Percentiles rank a stretch among this genome's conserved stretches.
phyloP scores from a whole-genome alignment of 2,329 filamentous ascomycete genomes.

The Leptoxyphium fumago region DNA sequence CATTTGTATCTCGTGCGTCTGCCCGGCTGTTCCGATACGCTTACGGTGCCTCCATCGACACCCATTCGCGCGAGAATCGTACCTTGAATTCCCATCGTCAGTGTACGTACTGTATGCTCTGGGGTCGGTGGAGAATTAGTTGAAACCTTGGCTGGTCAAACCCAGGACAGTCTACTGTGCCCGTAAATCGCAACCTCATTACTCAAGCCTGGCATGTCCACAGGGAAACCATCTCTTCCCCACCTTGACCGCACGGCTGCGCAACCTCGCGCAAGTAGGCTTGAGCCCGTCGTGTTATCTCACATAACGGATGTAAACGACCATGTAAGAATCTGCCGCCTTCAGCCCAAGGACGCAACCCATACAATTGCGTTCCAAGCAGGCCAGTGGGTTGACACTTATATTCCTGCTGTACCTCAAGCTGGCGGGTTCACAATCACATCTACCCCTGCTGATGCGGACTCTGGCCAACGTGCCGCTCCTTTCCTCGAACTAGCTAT shows the following conservation, averaged over 20 bases:
- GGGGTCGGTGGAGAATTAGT: too few relatives aligned
- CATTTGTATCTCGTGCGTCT: too few relatives aligned
- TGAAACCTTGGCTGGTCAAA: too few relatives aligned
- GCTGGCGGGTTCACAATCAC: constrained; percentile 84
- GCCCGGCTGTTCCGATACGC: too few relatives aligned
- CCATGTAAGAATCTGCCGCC: constrained; percentile 50
- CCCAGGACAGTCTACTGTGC: too few relatives aligned
- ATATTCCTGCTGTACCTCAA: constrained; percentile 51
- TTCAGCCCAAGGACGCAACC: constrained; percentile 39
- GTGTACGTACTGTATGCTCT: too few relatives aligned
- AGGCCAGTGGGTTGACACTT: constrained; percentile 81
- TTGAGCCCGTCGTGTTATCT: constrained; percentile 48
- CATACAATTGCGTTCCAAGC: constrained; percentile 45
- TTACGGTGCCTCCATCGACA: too few relatives aligned
- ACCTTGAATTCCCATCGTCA: too few relatives aligned
- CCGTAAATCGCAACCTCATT: too few relatives aligned
- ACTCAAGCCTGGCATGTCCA: constrained; percentile 13
- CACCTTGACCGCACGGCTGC: constrained; percentile 61
- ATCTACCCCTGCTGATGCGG: constrained; percentile 44
- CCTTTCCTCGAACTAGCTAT: constrained; percentile 65
- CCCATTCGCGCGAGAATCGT: too few relatives aligned
- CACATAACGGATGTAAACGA: constrained; percentile 51
- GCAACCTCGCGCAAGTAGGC: constrained; percentile 53
- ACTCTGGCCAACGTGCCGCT: constrained; percentile 8
- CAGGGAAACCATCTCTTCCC: constrained; percentile 15